Evolutionary conservation across 73 alveolate genomes (phyloP), one percentile per base, ranked within the genome.

Genomic region (Uronychia setigera): DNA sequence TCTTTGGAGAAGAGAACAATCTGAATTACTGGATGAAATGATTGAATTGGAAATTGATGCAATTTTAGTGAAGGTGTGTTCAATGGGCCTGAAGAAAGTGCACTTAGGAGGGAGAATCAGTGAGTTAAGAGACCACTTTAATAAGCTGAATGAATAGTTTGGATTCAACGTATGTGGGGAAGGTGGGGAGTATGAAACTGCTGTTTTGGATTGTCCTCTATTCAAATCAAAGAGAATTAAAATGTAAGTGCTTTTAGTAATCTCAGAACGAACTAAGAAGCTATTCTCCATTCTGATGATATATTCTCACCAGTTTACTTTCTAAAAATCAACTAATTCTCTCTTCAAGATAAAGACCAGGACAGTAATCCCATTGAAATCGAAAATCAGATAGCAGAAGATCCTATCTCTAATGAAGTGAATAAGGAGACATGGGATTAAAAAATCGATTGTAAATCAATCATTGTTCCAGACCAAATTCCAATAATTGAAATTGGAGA

Each of bases 161-260:
- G 97, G 97, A 33, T 94, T 98, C 76, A 98, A 98, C 93, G 98
- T 97, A 25, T 96, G 99, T 92, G 99, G 99, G 29, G 99, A 98
- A 92, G 99, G 99, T 25, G 99, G 99, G 29, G 99, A 98, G 87
- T 98, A 93, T 88, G 99, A 98, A 91, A 90, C 98, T 11, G 89
- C 96, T 0, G 97, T 97, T 58, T 81, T 97, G 59, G 99, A 98
- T 91, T 93, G 99, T 79, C 99, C 99, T n/a, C 88, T 97, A 13
- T 96, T 90, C 82, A 93, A 92, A 79, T 84, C 81, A 34, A 81
- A 86, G 59, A 84, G 92, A 33, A 85, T 90, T 1, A 77, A 31
- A 25, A 33, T 81, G 26, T 46, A 46, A 19, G 67, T 46, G 67
- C 5, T 19, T 11, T 46, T 19, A 11, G 78, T 82, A 46, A 83